phyloP scores from a whole-genome alignment of 208 protist genomes.

The Crithidia expoeki region DNA sequence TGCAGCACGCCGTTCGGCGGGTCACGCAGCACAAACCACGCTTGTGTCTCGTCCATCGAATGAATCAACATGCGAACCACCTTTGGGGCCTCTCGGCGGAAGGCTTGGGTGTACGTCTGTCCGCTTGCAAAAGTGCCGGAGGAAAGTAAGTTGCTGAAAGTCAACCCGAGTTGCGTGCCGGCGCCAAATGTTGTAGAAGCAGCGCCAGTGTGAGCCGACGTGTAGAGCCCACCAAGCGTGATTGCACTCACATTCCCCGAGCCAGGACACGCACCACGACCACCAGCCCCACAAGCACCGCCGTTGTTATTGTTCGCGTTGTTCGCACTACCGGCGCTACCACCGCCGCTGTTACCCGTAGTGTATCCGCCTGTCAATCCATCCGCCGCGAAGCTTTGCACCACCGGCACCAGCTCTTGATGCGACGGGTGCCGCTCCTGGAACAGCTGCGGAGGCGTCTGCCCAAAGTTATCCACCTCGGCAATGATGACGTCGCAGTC shows the following conservation, averaged over 20 bases:
- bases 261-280: neutral
- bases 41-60: slow-evolving; percentile 48
- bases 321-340: slow-evolving; percentile 1
- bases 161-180: slow-evolving; percentile 19
- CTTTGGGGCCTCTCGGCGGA: slow-evolving; percentile 64
- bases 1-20: slow-evolving; percentile 32
- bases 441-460: slow-evolving; percentile 96
- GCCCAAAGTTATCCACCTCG: slow-evolving; percentile 98
- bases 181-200: neutral
- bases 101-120: slow-evolving; percentile 68
- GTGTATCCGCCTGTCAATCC: neutral
- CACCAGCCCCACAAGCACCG: slow-evolving; percentile 2
- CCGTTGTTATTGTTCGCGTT: neutral
- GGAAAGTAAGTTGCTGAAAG: slow-evolving; percentile 31
- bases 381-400: slow-evolving; percentile 12
- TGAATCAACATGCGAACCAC: slow-evolving; percentile 75
- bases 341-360: neutral
- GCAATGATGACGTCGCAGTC: slow-evolving; percentile 89
- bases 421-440: slow-evolving; percentile 88
- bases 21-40: slow-evolving; percentile 61
- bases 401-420: slow-evolving; percentile 62
- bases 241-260: slow-evolving; percentile 15
- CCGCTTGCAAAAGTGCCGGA: slow-evolving; percentile 30
- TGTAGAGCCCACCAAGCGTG: slow-evolving; percentile 28
- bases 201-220: slow-evolving; percentile 4